Conservation (phyloP, 257 asterid genomes). For the Scutellaria baicalensis region DNA sequence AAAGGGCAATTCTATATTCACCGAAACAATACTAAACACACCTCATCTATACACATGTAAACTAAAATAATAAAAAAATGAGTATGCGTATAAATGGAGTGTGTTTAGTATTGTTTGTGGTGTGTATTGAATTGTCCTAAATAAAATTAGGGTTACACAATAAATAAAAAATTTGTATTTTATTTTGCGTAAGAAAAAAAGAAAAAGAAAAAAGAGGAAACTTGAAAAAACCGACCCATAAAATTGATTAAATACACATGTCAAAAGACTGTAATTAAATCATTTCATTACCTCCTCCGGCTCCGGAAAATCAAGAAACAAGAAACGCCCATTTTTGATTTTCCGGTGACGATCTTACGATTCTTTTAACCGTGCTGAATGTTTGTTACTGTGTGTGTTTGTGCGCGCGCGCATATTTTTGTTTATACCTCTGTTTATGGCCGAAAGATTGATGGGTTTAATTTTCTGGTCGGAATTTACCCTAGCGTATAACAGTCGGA, state of each 20-base stretch:
- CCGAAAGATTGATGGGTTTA: not conserved
- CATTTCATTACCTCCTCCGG: not conserved
- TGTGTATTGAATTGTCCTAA: too few species aligned
- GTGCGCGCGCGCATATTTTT: not conserved
- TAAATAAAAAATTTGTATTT: too few species aligned
- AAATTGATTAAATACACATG: not conserved
- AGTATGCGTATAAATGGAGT: too few species aligned
- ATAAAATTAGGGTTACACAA: too few species aligned
- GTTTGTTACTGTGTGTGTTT: not conserved
- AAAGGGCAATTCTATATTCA: too few species aligned
- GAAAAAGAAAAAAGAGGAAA: not conserved
- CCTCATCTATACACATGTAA: too few species aligned
- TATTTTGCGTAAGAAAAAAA: too few species aligned
- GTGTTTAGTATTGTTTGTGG: too few species aligned
- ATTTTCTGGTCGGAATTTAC: not conserved
- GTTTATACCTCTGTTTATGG: not conserved
- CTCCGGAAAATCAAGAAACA: constrained; percentile 4
- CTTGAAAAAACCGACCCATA: not conserved
- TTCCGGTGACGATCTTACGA: constrained; percentile 15
- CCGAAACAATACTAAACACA: too few species aligned
- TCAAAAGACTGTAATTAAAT: not conserved
- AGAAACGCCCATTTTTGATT: not conserved
- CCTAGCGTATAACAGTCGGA: not conserved
- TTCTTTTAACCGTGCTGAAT: not conserved
- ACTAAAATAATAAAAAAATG: too few species aligned